Evolutionary conservation across 2,329 filamentous ascomycete genomes (phyloP), one percentile per base, ranked within the genome.

Genomic region (Atkinsonella texensis): DNA sequence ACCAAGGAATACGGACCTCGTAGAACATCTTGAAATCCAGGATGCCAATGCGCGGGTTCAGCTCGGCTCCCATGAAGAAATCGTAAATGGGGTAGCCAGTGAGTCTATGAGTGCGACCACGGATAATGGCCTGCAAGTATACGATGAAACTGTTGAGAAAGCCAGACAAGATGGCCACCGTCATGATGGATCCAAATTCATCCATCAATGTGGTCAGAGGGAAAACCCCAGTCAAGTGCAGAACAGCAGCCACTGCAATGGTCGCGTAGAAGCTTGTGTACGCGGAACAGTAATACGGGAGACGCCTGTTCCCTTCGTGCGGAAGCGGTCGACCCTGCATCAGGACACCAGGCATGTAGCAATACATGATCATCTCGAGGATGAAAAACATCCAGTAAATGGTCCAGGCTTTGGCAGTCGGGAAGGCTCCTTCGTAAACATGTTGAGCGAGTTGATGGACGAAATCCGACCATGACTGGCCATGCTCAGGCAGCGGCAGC

Each of bases 11-110:
- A 59, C 89, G 85, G 55, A 95, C 89, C 67, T 95, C 89, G 63
- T 89, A 93, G 72, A 95, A 95, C 88, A 94, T 93, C 73, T 94
- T 94, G 73, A 93, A 88, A 69, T 94, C 88, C 48, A 94, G 71
- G 59, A 88, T 83, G 52, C 83, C 84, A 65, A 93, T 80, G 58
- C 88, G 79, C 4, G 88, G 88, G 71, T 94, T 93, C 51, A 94
- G 74, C 71, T 94, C 88, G 12, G 86, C 85, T 50, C 88, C 88
- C 81, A 94, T 89, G 74, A 93, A 94, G 70, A 93, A 93, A 71
- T 94, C 88, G 67, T 93, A 91, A 61, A 93, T 71, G 45, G 76
- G 79, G 60, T 82, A 77, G 39, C 87, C 87, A 2, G 88, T 94
- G 89, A 97, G 95, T 56, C 91, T 86, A 68, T 97, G 89, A 64